These are phyloP conservation scores for Aspergillus fumigatiaffinis DNA, from an alignment of 2,329 filamentous ascomycete genomes.

Conservation along the genomic window DNA sequence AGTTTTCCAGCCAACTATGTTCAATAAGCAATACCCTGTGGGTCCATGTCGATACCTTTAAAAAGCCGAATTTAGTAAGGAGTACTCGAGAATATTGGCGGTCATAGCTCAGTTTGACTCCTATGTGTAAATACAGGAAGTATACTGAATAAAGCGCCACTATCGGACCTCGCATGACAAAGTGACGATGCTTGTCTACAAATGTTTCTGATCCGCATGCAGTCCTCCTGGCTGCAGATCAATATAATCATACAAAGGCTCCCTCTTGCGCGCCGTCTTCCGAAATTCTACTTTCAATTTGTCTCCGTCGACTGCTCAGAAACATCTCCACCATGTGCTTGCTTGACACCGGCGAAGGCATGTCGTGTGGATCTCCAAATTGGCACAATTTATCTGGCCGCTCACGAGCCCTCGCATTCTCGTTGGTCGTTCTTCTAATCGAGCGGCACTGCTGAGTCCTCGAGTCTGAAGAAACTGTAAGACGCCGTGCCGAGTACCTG, in stretches of 20 bases:
- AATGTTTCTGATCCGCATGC: neutral
- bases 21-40: conserved; percentile 29
- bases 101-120: neutral
- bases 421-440: conserved; percentile 21
- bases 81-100: neutral
- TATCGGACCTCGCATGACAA: neutral
- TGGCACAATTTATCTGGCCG: conserved; percentile 13
- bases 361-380: conserved; percentile 18
- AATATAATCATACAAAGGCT: conserved; percentile 24
- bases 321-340: conserved; percentile 39
- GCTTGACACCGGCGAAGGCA: conserved; percentile 27
- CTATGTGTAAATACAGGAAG: neutral
- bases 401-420: conserved; percentile 23
- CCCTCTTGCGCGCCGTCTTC: conserved; percentile 14
- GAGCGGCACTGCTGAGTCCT: conserved; percentile 25
- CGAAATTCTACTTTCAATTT: conserved; percentile 13
- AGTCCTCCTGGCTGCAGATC: neutral
- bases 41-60: neutral
- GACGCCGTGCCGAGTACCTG: conserved; percentile 18
- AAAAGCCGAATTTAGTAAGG: neutral
- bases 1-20: conserved; percentile 85
- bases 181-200: neutral
- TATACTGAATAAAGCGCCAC: neutral
- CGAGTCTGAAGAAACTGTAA: conserved; percentile 18
- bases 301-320: conserved; percentile 30